phyloP scores from a whole-genome alignment of 805 yeast genomes.

The Starmerella vitae region DNA sequence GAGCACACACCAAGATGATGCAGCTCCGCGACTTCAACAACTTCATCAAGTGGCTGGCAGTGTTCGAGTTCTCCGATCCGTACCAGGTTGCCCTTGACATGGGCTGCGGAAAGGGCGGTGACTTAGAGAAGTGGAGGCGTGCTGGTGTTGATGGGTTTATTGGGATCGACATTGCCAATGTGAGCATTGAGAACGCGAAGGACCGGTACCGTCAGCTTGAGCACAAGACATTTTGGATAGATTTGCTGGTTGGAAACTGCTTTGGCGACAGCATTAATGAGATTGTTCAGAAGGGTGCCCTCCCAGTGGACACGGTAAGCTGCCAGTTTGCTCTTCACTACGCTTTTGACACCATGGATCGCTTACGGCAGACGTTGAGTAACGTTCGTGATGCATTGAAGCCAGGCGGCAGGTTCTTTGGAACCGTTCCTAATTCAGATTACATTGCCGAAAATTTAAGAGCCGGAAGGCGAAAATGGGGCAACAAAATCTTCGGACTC shows the following conservation, averaged over 20 bases:
- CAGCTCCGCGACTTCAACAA: slow-evolving; percentile 82
- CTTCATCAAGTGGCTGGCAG: slow-evolving; percentile 73
- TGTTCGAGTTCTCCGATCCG: slow-evolving; percentile 50
- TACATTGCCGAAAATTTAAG: slow-evolving; percentile 45
- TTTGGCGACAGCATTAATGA: slow-evolving; percentile 59
- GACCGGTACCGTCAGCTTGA: slow-evolving; percentile 52
- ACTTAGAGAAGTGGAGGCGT: slow-evolving; percentile 74
- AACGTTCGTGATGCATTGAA: slow-evolving; percentile 66
- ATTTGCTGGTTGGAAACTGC: slow-evolving; percentile 86
- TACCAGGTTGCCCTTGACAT: slow-evolving; percentile 59
- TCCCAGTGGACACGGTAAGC: slow-evolving; percentile 80
- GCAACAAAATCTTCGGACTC: slow-evolving; percentile 71
- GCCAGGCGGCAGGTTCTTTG: slow-evolving; percentile 78
- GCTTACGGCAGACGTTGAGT: slow-evolving; percentile 55
- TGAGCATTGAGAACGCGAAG: slow-evolving; percentile 72
- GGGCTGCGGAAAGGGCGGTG: slow-evolving; percentile 99
- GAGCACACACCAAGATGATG: slow-evolving; percentile 71
- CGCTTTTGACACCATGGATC: slow-evolving; percentile 77
- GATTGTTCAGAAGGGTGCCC: slow-evolving; percentile 55
- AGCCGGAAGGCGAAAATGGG: slow-evolving; percentile 54
- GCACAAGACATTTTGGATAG: slow-evolving; percentile 49
- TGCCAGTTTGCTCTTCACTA: slow-evolving; percentile 91
- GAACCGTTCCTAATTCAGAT: slow-evolving; percentile 82
- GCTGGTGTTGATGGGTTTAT: slow-evolving; percentile 62
- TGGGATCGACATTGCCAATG: slow-evolving; percentile 86